Conservation (phyloP, 2,329 filamentous ascomycete genomes). For the Hypoxylon sp. region DNA sequence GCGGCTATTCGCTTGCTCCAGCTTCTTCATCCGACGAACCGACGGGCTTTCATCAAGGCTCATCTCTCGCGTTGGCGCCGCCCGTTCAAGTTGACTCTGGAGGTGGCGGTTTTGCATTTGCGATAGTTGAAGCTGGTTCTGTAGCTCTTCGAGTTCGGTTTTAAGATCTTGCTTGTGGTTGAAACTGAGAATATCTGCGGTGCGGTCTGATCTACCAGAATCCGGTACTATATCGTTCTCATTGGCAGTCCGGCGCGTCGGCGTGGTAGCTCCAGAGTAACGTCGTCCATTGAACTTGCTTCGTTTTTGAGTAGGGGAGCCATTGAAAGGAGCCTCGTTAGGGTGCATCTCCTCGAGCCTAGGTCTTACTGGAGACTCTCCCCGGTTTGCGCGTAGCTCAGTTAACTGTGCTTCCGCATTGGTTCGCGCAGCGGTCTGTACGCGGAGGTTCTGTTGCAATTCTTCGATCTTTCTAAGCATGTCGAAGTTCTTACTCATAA, state of each 20-base stretch:
- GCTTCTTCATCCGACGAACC: conserved; percentile 84
- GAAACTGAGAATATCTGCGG: conserved; percentile 84
- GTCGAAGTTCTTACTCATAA: conserved; percentile 82
- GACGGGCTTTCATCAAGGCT: conserved; percentile 84
- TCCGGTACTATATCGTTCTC: conserved; percentile 76
- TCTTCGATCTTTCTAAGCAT: conserved; percentile 89
- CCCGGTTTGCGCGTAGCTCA: conserved; percentile 81
- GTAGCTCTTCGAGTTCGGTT: conserved; percentile 89
- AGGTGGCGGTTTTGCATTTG: conserved; percentile 97
- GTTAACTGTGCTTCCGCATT: conserved; percentile 87
- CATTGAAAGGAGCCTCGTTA: conserved; percentile 81
- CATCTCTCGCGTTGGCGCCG: conserved; percentile 72
- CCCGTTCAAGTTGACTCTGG: conserved; percentile 85
- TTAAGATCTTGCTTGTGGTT: conserved; percentile 93
- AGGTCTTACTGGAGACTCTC: conserved; percentile 79
- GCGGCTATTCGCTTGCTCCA: conserved; percentile 91
- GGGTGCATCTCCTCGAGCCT: conserved; percentile 89
- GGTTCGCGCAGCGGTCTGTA: conserved; percentile 83
- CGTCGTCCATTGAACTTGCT: conserved; percentile 68
- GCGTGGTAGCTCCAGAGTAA: conserved; percentile 83
- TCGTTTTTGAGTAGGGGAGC: conserved; percentile 80
- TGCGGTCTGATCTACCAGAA: conserved; percentile 87
- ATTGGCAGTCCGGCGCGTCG: conserved; percentile 78
- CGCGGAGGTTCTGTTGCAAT: conserved; percentile 87
- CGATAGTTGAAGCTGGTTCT: conserved; percentile 92